phyloP scores from a whole-genome alignment of 1,139 yeast species.

The Kodamaea plutei region DNA sequence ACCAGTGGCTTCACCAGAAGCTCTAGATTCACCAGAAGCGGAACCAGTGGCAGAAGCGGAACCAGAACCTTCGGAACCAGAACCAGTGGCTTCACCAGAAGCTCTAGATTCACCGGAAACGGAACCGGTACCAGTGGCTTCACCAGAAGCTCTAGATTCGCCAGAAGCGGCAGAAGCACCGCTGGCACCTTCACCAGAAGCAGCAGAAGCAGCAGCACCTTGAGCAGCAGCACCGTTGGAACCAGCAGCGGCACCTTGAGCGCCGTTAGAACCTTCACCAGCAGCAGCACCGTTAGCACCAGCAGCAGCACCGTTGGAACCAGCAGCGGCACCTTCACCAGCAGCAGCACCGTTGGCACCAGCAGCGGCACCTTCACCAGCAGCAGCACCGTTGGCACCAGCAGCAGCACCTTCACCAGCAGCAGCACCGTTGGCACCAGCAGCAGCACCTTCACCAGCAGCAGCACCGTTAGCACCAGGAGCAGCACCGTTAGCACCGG shows the following conservation, averaged over 20 bases:
- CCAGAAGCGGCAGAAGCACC: slow-evolving; percentile 4
- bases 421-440: slow-evolving; percentile 2
- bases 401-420: slow-evolving; percentile 3
- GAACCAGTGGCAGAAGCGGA: slow-evolving; percentile 6
- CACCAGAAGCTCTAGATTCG: not conserved
- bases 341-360: too few relatives aligned
- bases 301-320: slow-evolving; percentile 1
- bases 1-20: not conserved
- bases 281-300: slow-evolving; percentile 2
- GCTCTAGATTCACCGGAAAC: slow-evolving; percentile 3
- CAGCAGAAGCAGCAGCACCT: slow-evolving; percentile 5
- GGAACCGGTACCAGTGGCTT: slow-evolving; percentile 2
- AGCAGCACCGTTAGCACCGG: slow-evolving; percentile 3
- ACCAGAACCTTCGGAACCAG: slow-evolving; percentile 3
- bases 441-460: slow-evolving; percentile 4
- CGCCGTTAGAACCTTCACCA: slow-evolving; percentile 1
- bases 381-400: slow-evolving; percentile 2
- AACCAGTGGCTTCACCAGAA: slow-evolving; percentile 2
- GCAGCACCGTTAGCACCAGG: slow-evolving; percentile 4
- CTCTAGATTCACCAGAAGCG: slow-evolving; percentile 1
- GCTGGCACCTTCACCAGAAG: slow-evolving; percentile 2
- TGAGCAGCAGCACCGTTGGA: slow-evolving; percentile 1
- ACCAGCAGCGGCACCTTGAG: slow-evolving; percentile 1
- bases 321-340: slow-evolving; percentile 2
- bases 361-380: too few relatives aligned